Conservation (phyloP, 2,329 filamentous ascomycete species). For the Epichloe bromicola region DNA sequence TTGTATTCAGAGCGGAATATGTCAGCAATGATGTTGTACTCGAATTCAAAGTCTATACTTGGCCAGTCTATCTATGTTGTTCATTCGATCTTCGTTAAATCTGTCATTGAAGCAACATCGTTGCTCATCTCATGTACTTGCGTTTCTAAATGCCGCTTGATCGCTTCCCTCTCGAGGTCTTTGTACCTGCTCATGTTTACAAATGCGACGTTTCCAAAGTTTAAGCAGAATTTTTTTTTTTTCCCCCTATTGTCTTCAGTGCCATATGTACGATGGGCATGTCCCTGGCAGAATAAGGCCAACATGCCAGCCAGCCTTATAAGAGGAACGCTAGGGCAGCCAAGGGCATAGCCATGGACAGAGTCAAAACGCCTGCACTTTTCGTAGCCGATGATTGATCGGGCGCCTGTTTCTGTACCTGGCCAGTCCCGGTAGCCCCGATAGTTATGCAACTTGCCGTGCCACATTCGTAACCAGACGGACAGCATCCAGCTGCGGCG, state of each 20-base stretch:
- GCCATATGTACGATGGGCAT: no score
- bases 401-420: conserved; percentile 41
- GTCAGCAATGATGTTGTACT: no score
- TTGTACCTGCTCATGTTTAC: no score
- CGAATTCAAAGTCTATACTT: background rate
- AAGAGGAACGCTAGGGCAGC: background rate
- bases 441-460: conserved; percentile 54
- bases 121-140: background rate
- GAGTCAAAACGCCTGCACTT: background rate
- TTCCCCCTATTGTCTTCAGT: no score
- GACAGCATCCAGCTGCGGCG: conserved; percentile 73
- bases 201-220: no score
- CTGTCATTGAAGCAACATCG: background rate
- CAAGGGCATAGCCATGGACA: background rate
- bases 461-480: conserved; percentile 61
- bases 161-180: no score
- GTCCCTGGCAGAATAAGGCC: background rate
- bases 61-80: background rate
- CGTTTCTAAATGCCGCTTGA: background rate
- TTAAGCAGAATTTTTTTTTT: no score
- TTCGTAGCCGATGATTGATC: conserved; percentile 9
- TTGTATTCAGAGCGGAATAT: no score
- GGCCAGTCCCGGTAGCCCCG: conserved; percentile 39
- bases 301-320: background rate
- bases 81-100: background rate